These are phyloP conservation scores for Sporothrix brunneoviolacea DNA, from an alignment of 2,329 filamentous ascomycete genomes.

Conservation along the genomic window DNA sequence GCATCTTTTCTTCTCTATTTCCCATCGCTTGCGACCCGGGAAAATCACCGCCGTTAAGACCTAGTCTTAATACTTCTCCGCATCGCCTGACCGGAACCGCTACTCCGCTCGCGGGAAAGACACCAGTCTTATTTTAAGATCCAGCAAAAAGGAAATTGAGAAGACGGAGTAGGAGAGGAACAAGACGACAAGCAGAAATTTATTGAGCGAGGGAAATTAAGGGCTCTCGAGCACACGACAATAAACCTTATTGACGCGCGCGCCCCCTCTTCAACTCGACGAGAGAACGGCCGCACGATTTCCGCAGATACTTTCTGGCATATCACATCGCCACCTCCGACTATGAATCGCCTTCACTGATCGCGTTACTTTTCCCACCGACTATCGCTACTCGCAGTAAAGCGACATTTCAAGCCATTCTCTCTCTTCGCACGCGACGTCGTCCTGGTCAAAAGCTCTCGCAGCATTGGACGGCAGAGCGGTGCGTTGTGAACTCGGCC, in stretches of 20 bases:
- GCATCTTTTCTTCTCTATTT: background rate
- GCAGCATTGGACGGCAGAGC: constrained; percentile 11
- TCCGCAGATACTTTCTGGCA: background rate
- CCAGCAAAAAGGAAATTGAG: background rate
- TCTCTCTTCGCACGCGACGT: constrained; percentile 14
- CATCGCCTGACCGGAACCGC: constrained; percentile 1
- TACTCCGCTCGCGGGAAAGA: constrained; percentile 6
- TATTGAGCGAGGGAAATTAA: background rate
- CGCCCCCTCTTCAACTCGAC: background rate
- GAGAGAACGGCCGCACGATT: background rate
- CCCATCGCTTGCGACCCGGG: background rate
- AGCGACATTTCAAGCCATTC: background rate
- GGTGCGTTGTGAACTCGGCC: background rate
- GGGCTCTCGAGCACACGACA: background rate
- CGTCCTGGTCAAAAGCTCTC: constrained; percentile 10
- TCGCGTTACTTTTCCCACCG: constrained; percentile 3
- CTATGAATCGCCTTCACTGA: constrained; percentile 29
- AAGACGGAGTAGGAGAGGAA: too few species aligned
- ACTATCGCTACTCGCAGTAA: background rate
- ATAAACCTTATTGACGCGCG: background rate
- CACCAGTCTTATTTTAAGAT: background rate
- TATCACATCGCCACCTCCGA: constrained; percentile 18
- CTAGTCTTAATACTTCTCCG: constrained; percentile 2
- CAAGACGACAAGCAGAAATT: background rate
- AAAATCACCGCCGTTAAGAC: constrained; percentile 4